phyloP scores from a whole-genome alignment of 495 filamentous ascomycete species.

The Aspergillus coremiiformis region DNA sequence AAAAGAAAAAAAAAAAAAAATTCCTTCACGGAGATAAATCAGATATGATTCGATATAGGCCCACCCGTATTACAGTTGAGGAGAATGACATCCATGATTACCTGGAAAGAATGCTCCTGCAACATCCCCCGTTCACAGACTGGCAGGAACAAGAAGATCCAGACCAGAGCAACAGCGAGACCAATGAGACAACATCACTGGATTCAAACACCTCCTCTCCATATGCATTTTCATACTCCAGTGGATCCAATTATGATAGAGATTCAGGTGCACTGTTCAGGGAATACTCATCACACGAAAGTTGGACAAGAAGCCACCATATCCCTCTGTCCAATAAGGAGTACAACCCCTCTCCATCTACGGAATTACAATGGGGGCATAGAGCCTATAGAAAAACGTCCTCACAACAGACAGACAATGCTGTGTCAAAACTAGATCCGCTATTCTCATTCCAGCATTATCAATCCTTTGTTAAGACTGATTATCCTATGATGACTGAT shows the following conservation, averaged over 20 bases:
- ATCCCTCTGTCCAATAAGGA: not conserved
- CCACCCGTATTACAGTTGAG: slow-evolving; percentile 46
- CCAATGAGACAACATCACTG: slow-evolving; percentile 5
- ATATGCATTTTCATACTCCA: not conserved
- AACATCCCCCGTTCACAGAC: slow-evolving; percentile 8
- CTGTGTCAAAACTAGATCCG: not conserved
- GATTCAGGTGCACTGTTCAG: not conserved
- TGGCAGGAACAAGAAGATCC: slow-evolving; percentile 17
- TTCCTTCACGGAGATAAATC: not conserved
- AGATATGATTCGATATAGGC: slow-evolving; percentile 48
- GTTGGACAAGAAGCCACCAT: not conserved
- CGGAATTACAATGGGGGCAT: not conserved
- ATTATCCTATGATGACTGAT: not conserved
- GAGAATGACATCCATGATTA: slow-evolving; percentile 42
- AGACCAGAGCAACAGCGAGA: slow-evolving; percentile 10
- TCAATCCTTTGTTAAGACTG: not conserved
- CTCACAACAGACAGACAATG: not conserved
- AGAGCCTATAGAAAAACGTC: not conserved
- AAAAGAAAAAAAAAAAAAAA: no score
- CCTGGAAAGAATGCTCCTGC: slow-evolving; percentile 18
- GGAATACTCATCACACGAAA: not conserved
- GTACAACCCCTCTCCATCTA: not conserved
- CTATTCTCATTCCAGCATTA: not conserved
- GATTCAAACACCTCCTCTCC: slow-evolving; percentile 7
- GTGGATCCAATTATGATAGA: not conserved